Evolutionary conservation across 352 stramenopile species (phyloP).

Genomic region (Pythium utonaiense): DNA sequence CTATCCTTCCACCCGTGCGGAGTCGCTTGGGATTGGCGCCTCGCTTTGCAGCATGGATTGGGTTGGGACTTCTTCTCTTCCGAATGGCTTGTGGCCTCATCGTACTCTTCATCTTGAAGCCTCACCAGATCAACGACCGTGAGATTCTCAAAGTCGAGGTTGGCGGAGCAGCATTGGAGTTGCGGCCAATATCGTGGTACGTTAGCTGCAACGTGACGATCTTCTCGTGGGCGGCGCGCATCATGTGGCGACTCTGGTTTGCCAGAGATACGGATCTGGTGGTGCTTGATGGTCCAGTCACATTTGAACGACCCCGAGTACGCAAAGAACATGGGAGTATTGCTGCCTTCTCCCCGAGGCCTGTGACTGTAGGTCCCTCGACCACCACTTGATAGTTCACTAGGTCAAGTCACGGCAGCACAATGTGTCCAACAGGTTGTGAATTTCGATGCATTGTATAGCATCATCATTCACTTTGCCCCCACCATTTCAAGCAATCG

Average conservation of each 20-base stretch:
- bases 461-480: no score
- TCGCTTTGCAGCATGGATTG: not conserved
- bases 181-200: constrained; percentile 1
- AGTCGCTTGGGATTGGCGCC: not conserved
- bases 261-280: not conserved
- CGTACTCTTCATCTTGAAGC: not conserved
- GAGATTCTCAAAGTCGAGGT: not conserved
- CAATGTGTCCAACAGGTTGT: no score
- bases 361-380: not conserved
- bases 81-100: not conserved
- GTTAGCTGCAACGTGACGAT: constrained; percentile 4
- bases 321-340: not conserved
- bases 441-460: no score
- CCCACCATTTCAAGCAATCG: no score
- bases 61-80: not conserved
- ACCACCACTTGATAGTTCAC: no score
- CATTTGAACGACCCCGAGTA: not conserved
- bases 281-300: constrained; percentile 1
- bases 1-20: not conserved
- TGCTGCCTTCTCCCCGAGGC: not conserved
- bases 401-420: no score
- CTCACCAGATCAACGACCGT: not conserved
- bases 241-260: constrained; percentile 7
- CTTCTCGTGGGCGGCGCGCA: not conserved
- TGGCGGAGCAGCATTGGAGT: not conserved